These are phyloP conservation scores for Oryza coarctata DNA, from an alignment of 176 grass and related monocot species.

Conservation along the genomic window DNA sequence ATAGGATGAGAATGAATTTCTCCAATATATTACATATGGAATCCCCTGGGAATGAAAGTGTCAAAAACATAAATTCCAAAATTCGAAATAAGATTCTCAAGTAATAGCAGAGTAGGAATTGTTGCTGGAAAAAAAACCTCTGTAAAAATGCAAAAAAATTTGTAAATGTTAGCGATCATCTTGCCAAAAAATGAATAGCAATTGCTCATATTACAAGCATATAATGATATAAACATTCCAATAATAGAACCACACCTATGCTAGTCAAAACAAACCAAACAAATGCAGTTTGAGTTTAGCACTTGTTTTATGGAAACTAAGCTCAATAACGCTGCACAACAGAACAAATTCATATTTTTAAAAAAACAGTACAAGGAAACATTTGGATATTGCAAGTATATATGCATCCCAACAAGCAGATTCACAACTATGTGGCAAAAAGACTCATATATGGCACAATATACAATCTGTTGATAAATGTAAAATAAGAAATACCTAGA, in stretches of 20 bases:
- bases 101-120: not conserved
- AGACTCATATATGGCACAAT: not conserved
- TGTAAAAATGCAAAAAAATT: not conserved
- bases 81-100: not conserved
- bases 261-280: not conserved
- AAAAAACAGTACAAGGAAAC: not conserved
- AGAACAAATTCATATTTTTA: not conserved
- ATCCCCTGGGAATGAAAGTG: constrained; percentile 50
- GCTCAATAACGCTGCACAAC: not conserved
- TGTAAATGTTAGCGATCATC: too few species aligned
- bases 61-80: not conserved
- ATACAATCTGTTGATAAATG: not conserved
- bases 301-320: not conserved
- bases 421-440: not conserved
- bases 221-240: not conserved
- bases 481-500: not conserved
- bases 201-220: not conserved
- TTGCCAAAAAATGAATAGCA: not conserved
- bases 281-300: too few species aligned
- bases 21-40: constrained; percentile 63
- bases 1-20: constrained; percentile 61
- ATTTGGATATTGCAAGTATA: not conserved
- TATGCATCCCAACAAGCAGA: not conserved
- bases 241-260: not conserved
- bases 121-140: not conserved